Evolutionary conservation across 2,329 filamentous ascomycete genomes (phyloP).

Genomic region (Beauveria rudraprayagi): DNA sequence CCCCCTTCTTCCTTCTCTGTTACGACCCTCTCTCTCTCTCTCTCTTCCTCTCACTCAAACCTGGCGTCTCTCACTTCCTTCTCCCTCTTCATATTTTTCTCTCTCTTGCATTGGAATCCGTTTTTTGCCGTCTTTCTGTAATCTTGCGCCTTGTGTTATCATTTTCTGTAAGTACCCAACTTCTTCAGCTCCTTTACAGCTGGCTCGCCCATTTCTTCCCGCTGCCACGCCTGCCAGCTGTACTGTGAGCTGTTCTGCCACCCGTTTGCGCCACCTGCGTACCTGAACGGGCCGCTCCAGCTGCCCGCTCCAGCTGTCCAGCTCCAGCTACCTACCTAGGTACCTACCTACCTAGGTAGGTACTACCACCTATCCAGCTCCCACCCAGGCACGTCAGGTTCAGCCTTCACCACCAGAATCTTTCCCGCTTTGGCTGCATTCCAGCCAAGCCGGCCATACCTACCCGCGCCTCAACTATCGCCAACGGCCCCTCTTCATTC

Average conservation of each 20-base stretch:
- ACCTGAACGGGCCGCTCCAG: neutral
- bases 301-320: neutral
- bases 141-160: neutral
- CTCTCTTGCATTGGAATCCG: slow-evolving; percentile 3
- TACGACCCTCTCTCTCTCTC: neutral
- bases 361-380: neutral
- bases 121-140: neutral
- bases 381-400: neutral
- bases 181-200: neutral
- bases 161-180: neutral
- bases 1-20: slow-evolving; percentile 1
- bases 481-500: slow-evolving; percentile 7
- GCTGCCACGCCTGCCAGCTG: neutral
- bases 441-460: neutral
- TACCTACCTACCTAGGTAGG: neutral
- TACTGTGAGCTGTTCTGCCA: neutral
- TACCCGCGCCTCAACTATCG: neutral
- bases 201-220: slow-evolving; percentile 1
- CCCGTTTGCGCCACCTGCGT: slow-evolving; percentile 10
- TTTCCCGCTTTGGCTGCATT: neutral
- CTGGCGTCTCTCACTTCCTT: slow-evolving; percentile 1
- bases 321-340: neutral
- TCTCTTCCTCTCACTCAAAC: slow-evolving; percentile 5
- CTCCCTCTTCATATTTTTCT: neutral
- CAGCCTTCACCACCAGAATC: neutral